Percentiles rank a stretch among this genome's conserved stretches.
Conservation (phyloP, 176 grass and related monocot genomes). For the Oryza glaberrima region DNA sequence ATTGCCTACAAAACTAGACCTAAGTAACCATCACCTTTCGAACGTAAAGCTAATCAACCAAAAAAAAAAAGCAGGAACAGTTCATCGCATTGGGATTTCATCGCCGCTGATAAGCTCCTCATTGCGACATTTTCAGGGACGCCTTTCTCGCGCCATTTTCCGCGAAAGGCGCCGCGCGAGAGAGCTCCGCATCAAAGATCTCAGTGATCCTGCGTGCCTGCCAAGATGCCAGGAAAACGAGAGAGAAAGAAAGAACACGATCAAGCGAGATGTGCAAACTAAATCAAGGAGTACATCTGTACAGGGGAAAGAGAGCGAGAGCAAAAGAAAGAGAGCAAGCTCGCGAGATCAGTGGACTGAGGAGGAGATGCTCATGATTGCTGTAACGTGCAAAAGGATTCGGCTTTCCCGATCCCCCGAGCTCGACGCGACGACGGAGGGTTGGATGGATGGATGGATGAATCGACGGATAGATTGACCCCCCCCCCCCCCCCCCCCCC, state of each 20-base stretch:
- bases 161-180: constrained; percentile 33
- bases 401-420: constrained; percentile 58
- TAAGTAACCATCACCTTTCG: constrained; percentile 4
- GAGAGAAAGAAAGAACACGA: background rate
- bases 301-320: constrained; percentile 10
- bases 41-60: constrained; percentile 5
- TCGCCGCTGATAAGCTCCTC: constrained; percentile 3
- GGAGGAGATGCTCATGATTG: constrained; percentile 48
- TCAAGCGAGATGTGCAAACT: background rate
- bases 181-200: constrained; percentile 21
- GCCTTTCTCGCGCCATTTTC: constrained; percentile 41
- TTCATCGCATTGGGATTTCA: background rate
- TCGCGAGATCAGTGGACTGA: no score
- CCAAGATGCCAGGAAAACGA: background rate
- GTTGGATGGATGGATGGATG: background rate
- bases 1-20: constrained; percentile 38
- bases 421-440: constrained; percentile 19
- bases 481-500: no score
- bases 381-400: constrained; percentile 47
- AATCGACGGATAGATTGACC: constrained; percentile 10
- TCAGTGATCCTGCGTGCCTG: constrained; percentile 17
- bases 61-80: background rate
- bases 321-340: constrained; percentile 23
- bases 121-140: constrained; percentile 7
- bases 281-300: background rate